These are phyloP conservation scores for Phaffia tasmanica DNA, from an alignment of 768 basidiomycete species.

Conservation along the genomic window DNA sequence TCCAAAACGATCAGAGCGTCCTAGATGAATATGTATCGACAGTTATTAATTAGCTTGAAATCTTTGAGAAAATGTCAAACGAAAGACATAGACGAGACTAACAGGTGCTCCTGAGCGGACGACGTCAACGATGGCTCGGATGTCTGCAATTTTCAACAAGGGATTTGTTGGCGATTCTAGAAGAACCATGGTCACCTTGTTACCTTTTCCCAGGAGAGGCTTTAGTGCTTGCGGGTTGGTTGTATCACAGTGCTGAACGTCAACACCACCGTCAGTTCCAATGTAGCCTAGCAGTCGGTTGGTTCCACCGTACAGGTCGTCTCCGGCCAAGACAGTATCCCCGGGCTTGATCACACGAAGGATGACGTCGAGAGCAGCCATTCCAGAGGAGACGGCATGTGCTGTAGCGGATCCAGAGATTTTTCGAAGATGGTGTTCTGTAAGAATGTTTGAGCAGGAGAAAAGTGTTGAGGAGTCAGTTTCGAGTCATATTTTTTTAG, in stretches of 20 bases:
- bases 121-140: constrained; percentile 67
- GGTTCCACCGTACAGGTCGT: constrained; percentile 95
- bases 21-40: constrained; percentile 10
- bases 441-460: background rate
- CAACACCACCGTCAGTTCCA: constrained; percentile 69
- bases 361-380: constrained; percentile 95
- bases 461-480: background rate
- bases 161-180: constrained; percentile 97
- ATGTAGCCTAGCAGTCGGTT: constrained; percentile 88
- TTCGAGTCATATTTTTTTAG: too few species aligned
- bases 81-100: background rate
- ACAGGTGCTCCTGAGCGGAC: constrained; percentile 68
- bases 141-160: constrained; percentile 83
- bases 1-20: constrained; percentile 45
- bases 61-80: background rate
- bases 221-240: constrained; percentile 58
- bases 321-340: constrained; percentile 80
- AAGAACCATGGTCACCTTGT: constrained; percentile 64
- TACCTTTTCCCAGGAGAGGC: constrained; percentile 55
- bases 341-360: constrained; percentile 86
- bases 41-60: background rate
- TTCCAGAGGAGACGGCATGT: constrained; percentile 87
- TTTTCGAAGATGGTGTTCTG: constrained; percentile 95
- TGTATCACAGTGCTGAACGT: constrained; percentile 87
- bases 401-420: constrained; percentile 86